A percentile compares a stretch with the other conserved stretches of the same genome.
These are phyloP conservation scores for Microdochium bolleyi DNA, from an alignment of 2,329 filamentous ascomycete genomes.

Conservation along the genomic window DNA sequence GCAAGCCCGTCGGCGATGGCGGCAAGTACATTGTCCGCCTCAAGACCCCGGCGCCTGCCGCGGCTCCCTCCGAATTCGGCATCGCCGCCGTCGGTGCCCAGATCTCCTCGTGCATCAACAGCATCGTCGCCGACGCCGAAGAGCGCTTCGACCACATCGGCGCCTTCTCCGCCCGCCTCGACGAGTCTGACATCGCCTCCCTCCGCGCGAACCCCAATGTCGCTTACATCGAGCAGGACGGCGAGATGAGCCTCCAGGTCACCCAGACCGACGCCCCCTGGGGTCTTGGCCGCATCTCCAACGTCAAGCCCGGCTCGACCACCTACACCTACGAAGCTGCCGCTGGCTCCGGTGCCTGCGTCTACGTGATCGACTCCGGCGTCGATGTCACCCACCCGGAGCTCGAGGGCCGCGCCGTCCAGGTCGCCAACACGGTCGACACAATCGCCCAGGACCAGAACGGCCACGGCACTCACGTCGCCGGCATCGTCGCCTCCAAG, in stretches of 20 bases:
- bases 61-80: conserved; percentile 14
- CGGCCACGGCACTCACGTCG: conserved; percentile 29
- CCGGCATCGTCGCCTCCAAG: conserved; percentile 7
- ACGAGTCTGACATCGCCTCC: background rate
- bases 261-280: conserved; percentile 18
- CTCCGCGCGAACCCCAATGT: conserved; percentile 8
- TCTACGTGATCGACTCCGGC: conserved; percentile 36
- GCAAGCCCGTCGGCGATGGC: conserved; percentile 24
- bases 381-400: conserved; percentile 25
- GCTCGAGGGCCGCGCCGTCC: conserved; percentile 16
- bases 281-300: conserved; percentile 15
- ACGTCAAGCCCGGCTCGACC: conserved; percentile 4
- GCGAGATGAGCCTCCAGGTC: conserved; percentile 14
- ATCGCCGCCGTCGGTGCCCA: conserved; percentile 15
- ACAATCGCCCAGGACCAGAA: conserved; percentile 12
- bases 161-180: conserved; percentile 1
- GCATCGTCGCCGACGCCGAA: conserved; percentile 8
- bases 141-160: background rate
- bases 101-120: conserved; percentile 4
- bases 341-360: conserved; percentile 17
- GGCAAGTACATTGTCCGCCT: conserved; percentile 37
- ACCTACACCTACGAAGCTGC: conserved; percentile 13
- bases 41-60: conserved; percentile 23
- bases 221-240: conserved; percentile 19
- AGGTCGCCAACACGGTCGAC: conserved; percentile 10